Evolutionary conservation across 805 yeast species (phyloP).

Genomic region (Myxozyma vanderwaltii): DNA sequence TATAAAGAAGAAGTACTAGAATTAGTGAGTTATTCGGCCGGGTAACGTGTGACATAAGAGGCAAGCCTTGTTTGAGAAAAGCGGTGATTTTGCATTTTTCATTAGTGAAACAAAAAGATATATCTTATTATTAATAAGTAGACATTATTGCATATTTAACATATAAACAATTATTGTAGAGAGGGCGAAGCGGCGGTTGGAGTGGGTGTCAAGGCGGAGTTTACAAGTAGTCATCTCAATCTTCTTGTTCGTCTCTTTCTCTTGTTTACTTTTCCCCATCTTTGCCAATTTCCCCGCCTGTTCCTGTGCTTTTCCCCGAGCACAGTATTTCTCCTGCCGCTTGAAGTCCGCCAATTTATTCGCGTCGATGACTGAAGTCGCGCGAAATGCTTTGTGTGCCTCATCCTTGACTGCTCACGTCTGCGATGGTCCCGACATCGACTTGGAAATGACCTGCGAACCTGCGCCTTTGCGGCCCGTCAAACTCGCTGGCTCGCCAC

Average conservation of each 20-base stretch:
- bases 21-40: no score
- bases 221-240: not conserved
- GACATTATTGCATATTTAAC: no score
- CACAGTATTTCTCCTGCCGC: constrained; percentile 6
- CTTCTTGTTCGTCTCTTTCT: not conserved
- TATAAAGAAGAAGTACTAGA: no score
- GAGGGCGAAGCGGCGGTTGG: no score
- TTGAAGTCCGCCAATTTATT: constrained; percentile 7
- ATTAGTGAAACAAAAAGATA: no score
- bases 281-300: not conserved
- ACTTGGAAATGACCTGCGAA: constrained; percentile 12
- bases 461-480: no score
- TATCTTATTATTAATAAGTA: no score
- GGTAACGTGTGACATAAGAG: no score
- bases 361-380: constrained; percentile 35
- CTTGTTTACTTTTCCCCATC: constrained; percentile 1
- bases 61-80: no score
- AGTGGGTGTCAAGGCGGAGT: no score
- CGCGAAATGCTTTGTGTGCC: constrained; percentile 35
- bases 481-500: not conserved
- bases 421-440: constrained; percentile 12
- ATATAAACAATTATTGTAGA: no score
- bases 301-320: constrained; percentile 3
- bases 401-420: constrained; percentile 28
- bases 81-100: no score